Conservation (phyloP, 768 basidiomycete species). For the Filobasidium floriforme region DNA sequence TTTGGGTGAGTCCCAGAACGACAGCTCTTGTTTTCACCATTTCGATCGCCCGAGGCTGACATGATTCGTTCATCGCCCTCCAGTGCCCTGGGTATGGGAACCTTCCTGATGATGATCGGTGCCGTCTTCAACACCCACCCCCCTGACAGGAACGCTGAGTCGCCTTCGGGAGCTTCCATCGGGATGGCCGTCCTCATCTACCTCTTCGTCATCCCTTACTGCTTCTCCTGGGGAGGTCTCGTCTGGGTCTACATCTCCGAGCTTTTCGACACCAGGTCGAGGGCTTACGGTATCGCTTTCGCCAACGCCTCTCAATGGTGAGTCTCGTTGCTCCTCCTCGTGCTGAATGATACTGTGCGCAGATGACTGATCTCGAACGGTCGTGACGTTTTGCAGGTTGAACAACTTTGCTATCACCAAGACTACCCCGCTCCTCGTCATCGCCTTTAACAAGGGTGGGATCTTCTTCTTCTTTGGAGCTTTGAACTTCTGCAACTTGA, state of each 20-base stretch:
- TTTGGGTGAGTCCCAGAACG: conserved; percentile 46
- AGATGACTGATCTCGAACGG: not conserved
- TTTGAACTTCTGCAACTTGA: conserved; percentile 23
- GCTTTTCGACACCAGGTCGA: conserved; percentile 61
- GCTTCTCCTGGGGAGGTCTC: conserved; percentile 70
- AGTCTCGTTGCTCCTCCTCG: not conserved
- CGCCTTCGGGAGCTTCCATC: conserved; percentile 51
- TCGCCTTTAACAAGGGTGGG: conserved; percentile 32
- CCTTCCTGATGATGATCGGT: conserved; percentile 72
- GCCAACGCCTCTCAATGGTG: conserved; percentile 71
- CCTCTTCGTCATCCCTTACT: conserved; percentile 79
- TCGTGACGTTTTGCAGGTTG: not conserved
- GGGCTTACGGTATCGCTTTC: conserved; percentile 68
- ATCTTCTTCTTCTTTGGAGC: conserved; percentile 39
- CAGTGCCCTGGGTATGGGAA: conserved; percentile 70
- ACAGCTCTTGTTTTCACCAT: too few relatives aligned
- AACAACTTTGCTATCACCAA: conserved; percentile 33
- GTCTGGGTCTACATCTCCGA: conserved; percentile 66
- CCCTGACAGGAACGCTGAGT: conserved; percentile 44
- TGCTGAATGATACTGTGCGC: not conserved
- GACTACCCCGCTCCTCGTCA: conserved; percentile 33
- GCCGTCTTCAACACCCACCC: conserved; percentile 71
- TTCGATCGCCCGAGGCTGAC: too few relatives aligned
- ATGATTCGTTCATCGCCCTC: too few relatives aligned
- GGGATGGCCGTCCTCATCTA: conserved; percentile 83